Evolutionary conservation across 441 rosid genomes (phyloP), one percentile per base, ranked within the genome.

Genomic region (Jatropha podagrica): DNA sequence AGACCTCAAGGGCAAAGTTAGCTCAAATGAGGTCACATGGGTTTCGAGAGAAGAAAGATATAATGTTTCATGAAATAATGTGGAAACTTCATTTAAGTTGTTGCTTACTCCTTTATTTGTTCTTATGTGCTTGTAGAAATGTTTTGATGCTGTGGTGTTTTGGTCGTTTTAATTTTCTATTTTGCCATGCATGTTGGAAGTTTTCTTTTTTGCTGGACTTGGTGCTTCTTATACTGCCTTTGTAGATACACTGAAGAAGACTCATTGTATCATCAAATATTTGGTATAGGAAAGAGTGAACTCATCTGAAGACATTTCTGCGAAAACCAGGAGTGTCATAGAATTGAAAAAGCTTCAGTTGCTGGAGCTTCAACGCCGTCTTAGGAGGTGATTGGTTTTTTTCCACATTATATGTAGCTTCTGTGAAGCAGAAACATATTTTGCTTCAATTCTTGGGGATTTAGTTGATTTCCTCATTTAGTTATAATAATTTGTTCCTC

Each of bases 291-390:
- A 84, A 83, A 85, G 85, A 79, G 98, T 91, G 77, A 92, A 89
- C 82, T 89, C 87, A 40, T 92, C 97, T 52, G 96, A 92, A 83
- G 95, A 92, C 85, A 86, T 92, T 77, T 91, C 95, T 76, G 88
- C 95, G 75, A 94, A 88, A 83, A 94, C 98, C 79, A 94, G 86
- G 84, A 92, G 95, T 78, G 97, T 94, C 74, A 94, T 94, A 69
- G 98, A 91, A 84, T 79, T 94, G 86, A 94, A 94, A 83, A 94
- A 92, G 83, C 97, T 94, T 75, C 97, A 94, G 84, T 81, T 94
- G 63, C 80, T 92, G 77, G 91, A 77, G 54, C 94, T 92, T 75
- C 98, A 94, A 82, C 88, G 92, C 56, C 97, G 97, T 68, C 83
- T 94, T 7, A 80, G 96, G 84, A 86, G 93, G 98, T 94, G 82